Percentiles rank a stretch among this genome's conserved stretches.
phyloP scores from a whole-genome alignment of 768 basidiomycete species.

The Grammothele lineata region DNA sequence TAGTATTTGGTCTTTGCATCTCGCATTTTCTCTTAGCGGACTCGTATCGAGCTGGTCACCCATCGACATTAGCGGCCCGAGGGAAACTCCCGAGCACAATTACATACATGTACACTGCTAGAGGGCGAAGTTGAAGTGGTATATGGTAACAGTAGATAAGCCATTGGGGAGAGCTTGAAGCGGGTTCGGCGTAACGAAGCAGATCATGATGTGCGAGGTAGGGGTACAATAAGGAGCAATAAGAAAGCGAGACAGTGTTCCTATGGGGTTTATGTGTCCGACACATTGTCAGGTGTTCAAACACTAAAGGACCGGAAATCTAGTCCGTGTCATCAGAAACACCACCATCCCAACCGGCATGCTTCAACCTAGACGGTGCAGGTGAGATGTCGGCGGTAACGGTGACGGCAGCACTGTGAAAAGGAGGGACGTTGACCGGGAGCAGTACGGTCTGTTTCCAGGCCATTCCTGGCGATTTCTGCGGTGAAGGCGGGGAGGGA shows the following conservation, averaged over 20 bases:
- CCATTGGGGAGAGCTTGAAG: neutral
- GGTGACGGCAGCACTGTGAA: slow-evolving; percentile 10
- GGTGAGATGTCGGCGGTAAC: slow-evolving; percentile 15
- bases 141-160: slow-evolving; percentile 1
- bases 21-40: no score
- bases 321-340: slow-evolving; percentile 17
- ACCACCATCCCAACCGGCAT: slow-evolving; percentile 18
- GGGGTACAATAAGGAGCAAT: slow-evolving; percentile 22
- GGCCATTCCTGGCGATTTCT: slow-evolving; percentile 21
- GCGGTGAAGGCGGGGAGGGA: slow-evolving; percentile 3
- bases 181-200: no score
- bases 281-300: slow-evolving; percentile 14
- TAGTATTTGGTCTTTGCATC: neutral
- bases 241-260: slow-evolving; percentile 16
- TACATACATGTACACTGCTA: slow-evolving; percentile 15
- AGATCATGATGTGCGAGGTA: slow-evolving; percentile 10
- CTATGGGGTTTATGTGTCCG: slow-evolving; percentile 13
- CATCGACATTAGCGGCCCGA: slow-evolving; percentile 12
- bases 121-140: neutral
- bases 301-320: neutral
- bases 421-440: slow-evolving; percentile 13
- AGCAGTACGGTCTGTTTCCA: slow-evolving; percentile 24
- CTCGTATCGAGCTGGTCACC: no score
- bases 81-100: slow-evolving; percentile 9
- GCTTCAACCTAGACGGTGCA: slow-evolving; percentile 15